phyloP scores from a whole-genome alignment of 2,329 filamentous ascomycete species.

The Pseudohalonectria lignicola region DNA sequence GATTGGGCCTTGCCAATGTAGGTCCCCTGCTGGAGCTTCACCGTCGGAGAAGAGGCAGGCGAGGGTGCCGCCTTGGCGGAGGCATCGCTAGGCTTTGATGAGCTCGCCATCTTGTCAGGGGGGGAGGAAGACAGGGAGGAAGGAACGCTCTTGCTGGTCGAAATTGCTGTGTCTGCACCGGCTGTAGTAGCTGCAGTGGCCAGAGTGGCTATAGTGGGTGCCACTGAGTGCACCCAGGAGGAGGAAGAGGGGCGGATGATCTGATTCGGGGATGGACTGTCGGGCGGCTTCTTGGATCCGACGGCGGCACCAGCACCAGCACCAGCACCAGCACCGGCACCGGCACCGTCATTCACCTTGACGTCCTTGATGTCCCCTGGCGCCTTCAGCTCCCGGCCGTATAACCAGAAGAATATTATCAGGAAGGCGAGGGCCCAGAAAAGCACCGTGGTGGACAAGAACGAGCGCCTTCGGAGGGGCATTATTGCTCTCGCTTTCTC shows the following conservation, averaged over 20 bases:
- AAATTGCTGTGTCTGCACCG: not conserved
- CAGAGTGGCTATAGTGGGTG: not conserved
- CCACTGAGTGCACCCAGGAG: too few species aligned
- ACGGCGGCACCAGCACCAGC: too few species aligned
- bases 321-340: too few species aligned
- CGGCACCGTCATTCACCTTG: too few species aligned
- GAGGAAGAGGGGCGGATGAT: too few species aligned
- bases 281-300: too few species aligned
- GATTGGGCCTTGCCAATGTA: slow-evolving; percentile 20
- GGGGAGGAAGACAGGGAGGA: not conserved
- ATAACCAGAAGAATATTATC: slow-evolving; percentile 5
- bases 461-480: not conserved
- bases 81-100: not conserved
- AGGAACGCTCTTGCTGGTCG: not conserved
- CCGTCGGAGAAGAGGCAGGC: slow-evolving; percentile 5
- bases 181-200: not conserved
- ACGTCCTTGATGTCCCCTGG: too few species aligned
- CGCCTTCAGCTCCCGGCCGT: too few species aligned
- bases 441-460: not conserved
- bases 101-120: not conserved
- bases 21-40: slow-evolving; percentile 25
- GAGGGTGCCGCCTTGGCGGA: not conserved
- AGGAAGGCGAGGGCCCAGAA: slow-evolving; percentile 7
- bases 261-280: too few species aligned
- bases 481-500: too few species aligned